These are phyloP conservation scores for Eleusine indica DNA, from an alignment of 176 grass and related monocot genomes.

Conservation along the genomic window DNA sequence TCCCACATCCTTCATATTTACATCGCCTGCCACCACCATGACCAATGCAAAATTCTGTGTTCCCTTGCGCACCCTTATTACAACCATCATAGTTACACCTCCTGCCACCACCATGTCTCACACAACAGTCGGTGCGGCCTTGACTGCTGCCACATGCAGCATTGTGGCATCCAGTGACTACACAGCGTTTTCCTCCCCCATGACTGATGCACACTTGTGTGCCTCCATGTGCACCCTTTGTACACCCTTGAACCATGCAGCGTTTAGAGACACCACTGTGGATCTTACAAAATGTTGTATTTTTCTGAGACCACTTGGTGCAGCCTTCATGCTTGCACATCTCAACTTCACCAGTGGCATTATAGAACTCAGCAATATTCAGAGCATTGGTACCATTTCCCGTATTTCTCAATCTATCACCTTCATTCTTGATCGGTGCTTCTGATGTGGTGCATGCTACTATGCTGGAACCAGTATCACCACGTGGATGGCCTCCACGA, in stretches of 20 bases:
- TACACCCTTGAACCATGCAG: constrained; percentile 44
- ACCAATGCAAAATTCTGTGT: constrained; percentile 50
- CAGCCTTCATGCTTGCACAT: constrained; percentile 42
- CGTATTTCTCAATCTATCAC: constrained; percentile 30
- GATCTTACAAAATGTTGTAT: constrained; percentile 41
- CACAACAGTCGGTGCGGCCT: constrained; percentile 43
- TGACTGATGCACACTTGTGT: constrained; percentile 51
- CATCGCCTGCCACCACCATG: constrained; percentile 55
- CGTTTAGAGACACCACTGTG: constrained; percentile 35
- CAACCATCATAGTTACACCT: constrained; percentile 45
- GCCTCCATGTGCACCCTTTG: constrained; percentile 55
- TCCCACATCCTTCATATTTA: constrained; percentile 49
- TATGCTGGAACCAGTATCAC: constrained; percentile 27
- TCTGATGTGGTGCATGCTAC: constrained; percentile 18
- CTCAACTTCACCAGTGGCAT: constrained; percentile 25
- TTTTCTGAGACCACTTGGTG: constrained; percentile 36
- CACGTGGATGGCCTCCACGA: neutral
- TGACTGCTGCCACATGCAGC: constrained; percentile 55
- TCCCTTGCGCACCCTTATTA: constrained; percentile 48
- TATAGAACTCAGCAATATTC: neutral
- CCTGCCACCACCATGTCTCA: constrained; percentile 53
- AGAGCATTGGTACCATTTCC: constrained; percentile 24
- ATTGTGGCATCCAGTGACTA: constrained; percentile 38
- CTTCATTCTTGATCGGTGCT: constrained; percentile 23
- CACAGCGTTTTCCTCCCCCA: constrained; percentile 54